phyloP scores from a whole-genome alignment of 257 asterid species.

The Anisodus acutangulus region DNA sequence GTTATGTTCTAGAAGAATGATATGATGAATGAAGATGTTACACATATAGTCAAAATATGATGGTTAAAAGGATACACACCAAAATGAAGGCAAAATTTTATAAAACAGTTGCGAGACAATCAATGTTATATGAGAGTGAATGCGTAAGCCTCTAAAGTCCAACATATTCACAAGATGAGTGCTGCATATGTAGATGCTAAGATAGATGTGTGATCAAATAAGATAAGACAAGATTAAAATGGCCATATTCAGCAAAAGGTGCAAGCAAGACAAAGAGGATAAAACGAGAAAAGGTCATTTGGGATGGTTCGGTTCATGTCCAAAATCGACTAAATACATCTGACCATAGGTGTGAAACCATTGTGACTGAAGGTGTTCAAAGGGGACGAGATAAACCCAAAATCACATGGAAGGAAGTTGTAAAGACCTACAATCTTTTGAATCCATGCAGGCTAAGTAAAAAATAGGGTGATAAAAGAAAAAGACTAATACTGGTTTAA shows the following conservation, averaged over 20 bases:
- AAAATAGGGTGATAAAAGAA: not conserved
- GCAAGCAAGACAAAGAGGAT: not conserved
- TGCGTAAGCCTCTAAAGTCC: not conserved
- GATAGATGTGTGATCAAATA: not conserved
- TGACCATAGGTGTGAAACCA: not conserved
- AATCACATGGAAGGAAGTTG: not conserved
- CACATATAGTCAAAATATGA: not conserved
- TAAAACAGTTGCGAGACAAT: not conserved
- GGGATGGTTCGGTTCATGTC: not conserved
- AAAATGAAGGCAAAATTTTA: not conserved
- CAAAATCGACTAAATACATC: not conserved
- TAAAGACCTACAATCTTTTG: not conserved
- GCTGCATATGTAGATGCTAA: not conserved
- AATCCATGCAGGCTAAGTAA: not conserved
- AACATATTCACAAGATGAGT: not conserved
- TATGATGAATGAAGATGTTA: not conserved
- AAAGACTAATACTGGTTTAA: not conserved
- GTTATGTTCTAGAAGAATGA: not conserved
- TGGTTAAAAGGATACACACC: not conserved
- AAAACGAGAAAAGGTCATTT: not conserved
- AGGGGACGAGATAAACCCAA: not conserved
- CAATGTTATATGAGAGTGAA: not conserved
- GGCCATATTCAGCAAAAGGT: not conserved
- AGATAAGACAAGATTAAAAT: not conserved
- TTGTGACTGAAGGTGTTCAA: not conserved